A percentile compares a stretch with the other conserved stretches of the same genome.
phyloP scores from a whole-genome alignment of 169 alveolate genomes.

The Miamiensis avidus region DNA sequence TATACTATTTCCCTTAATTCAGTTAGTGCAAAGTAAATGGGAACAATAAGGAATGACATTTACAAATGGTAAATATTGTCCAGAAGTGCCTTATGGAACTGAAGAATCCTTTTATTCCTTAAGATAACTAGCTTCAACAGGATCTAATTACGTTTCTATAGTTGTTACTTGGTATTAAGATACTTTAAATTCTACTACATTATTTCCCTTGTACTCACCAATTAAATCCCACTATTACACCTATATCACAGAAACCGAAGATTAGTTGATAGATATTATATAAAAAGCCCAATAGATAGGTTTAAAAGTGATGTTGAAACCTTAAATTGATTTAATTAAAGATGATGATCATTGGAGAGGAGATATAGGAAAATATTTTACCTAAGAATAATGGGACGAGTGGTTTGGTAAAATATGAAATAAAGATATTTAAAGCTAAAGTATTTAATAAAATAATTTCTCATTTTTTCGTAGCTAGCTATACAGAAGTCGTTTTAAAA shows the following conservation, averaged over 20 bases:
- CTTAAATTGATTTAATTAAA: constrained; percentile 11
- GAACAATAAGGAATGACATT: constrained; percentile 26
- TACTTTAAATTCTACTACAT: not conserved
- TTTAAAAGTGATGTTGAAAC: constrained; percentile 21
- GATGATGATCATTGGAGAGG: constrained; percentile 26
- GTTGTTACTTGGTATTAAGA: constrained; percentile 15
- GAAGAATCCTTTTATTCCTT: constrained; percentile 6
- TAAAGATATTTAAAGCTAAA: too few relatives aligned
- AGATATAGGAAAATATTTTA: not conserved
- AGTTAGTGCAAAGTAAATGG: too few relatives aligned
- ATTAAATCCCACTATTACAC: constrained; percentile 5
- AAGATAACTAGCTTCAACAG: constrained; percentile 10
- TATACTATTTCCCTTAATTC: too few relatives aligned
- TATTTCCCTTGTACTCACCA: constrained; percentile 9
- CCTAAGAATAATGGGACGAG: not conserved
- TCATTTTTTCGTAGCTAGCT: too few relatives aligned
- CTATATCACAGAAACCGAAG: constrained; percentile 13
- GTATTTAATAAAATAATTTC: too few relatives aligned
- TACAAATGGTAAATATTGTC: constrained; percentile 22
- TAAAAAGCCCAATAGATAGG: constrained; percentile 16
- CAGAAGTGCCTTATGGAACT: constrained; percentile 2
- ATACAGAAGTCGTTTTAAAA: not conserved
- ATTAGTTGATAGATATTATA: not conserved
- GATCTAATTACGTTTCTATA: constrained; percentile 10
- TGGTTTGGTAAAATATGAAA: too few relatives aligned